Evolutionary conservation across 106 monocot species (phyloP).

Genomic region (Acorus calamus): DNA sequence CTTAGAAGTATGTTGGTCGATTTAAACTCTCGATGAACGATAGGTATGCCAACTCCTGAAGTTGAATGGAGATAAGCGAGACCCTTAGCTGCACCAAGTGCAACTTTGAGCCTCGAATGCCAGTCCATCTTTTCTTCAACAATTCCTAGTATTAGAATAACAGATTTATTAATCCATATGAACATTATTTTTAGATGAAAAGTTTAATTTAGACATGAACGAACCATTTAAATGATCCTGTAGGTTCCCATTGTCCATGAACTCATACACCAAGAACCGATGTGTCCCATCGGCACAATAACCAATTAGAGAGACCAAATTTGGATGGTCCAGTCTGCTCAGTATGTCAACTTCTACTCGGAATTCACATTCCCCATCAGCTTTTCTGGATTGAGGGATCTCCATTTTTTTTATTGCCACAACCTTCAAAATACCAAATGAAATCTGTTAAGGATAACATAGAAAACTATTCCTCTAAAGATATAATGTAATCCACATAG

Average conservation of each 20-base stretch:
- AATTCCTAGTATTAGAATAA: constrained; percentile 22
- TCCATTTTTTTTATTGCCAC: constrained; percentile 92
- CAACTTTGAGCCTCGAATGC: constrained; percentile 57
- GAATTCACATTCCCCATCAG: constrained; percentile 83
- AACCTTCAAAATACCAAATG: constrained; percentile 35
- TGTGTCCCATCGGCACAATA: constrained; percentile 87
- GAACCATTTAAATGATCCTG: constrained; percentile 63
- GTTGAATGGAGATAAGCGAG: constrained; percentile 77
- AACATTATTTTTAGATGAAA: neutral
- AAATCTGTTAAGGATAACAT: neutral
- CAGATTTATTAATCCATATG: too few species aligned
- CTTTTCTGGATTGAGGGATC: constrained; percentile 40
- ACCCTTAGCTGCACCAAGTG: constrained; percentile 73
- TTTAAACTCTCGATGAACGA: constrained; percentile 84
- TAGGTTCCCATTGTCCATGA: constrained; percentile 72
- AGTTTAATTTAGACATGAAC: constrained; percentile 1
- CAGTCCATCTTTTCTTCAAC: constrained; percentile 64
- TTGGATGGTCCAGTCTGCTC: constrained; percentile 60
- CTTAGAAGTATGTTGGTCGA: constrained; percentile 77
- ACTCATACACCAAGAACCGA: constrained; percentile 80
- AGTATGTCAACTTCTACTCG: constrained; percentile 81
- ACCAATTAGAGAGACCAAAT: constrained; percentile 71
- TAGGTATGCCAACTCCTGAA: constrained; percentile 52
- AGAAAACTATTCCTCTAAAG: too few species aligned
- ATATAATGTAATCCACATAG: too few species aligned